Base-by-base conservation (phyloP, 495 filamentous ascomycete genomes). In the Daldinia loculata region DNA sequence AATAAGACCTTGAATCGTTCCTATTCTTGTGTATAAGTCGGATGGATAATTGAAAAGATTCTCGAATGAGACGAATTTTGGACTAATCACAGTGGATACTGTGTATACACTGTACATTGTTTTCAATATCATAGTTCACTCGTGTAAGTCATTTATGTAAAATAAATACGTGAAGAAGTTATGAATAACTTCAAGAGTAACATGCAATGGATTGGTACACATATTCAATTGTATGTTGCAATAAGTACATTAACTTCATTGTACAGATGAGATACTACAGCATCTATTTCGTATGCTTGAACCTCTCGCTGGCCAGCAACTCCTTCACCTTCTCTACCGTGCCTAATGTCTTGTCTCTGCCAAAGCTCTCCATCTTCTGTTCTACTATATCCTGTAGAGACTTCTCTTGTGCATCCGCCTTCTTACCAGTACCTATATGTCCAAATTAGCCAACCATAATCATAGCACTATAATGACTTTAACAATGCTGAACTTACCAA, bases 291-390 rank as follows among this genome's bases (percentile, higher is more conserved):
- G 63, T 74, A 32, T 74, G 78, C 57, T 67, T 79, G 67, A 85
- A 84, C 63, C 82, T 82, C 71, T 86, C 81, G 63, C 77, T 80
- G 34, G 79, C 81, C 58, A 91, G 79, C 45, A 87, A 78, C 73
- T 90, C 86, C 70, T 85, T 80, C 26, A 87, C 80, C 67, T 85
- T 84, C 58, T 84, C 82, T 6, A 85, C 80, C 6, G 81, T 85
- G 55, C 84, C 80, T 19, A 76, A 41, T 19, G 76, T 84, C 72
- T 87, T 84, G 55, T 83, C 81, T 52, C 86, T 84, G 53, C 88
- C 90, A 55, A 93, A 88, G 63, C 88, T 86, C 7, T 84, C 80
- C 81, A 91, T 89, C 72, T 89, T 88, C 30, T 86, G 79, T 48
- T 89, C 84, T 50, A 93, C 77, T 24, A 85, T 80, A 67, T 88